Base-by-base conservation (phyloP, 495 filamentous ascomycete genomes). In the Alectoria sarmentosa region DNA sequence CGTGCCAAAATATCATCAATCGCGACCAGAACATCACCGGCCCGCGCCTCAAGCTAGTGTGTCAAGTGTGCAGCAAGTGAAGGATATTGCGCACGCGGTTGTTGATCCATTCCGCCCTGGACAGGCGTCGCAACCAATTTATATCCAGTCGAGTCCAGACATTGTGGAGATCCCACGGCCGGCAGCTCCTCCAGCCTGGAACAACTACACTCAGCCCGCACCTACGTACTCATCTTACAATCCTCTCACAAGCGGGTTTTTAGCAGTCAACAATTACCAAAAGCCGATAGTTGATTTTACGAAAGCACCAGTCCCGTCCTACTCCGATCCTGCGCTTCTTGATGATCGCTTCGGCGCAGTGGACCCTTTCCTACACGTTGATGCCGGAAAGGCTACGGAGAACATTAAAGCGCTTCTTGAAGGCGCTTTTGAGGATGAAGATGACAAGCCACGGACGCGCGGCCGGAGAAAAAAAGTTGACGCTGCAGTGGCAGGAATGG, bases 321-420 rank as follows among this genome's bases (percentile, higher is more conserved):
- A 72, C 32, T 67, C 67, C 2, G 74, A 70, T 54, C 65, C 65
- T n/a, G 59, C 57, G 39, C 60, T 72, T 17, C 62, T 63, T 23
- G 68, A 74, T 64, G 69, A 75, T 21, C 71, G 66, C 1, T 80
- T 81, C 62, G 77, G 77, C 11, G 72, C 76, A 8, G 70, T 73
- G 57, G 86, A 90, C 61, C 82, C 83, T 55, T 83, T 83, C 60
- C 76, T 83, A 7, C 95, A 90, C 71, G 86, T 95, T 0, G 90
- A 96, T 69, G 78, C 87, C 0, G 79, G 80, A 34, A 88, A 93
- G 69, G 91, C 92, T 4, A 85, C 86, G 19, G 88, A 90, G 64
- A 90, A 95, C 68, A 86, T 96, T 65, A 96, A 96, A 73, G 90
- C 88, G 38, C 74, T 96, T 21, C 78, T 96, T 5, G 90, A 96